Conservation (phyloP, 164 flowering plant genomes). For the Euptelea pleiosperma region DNA sequence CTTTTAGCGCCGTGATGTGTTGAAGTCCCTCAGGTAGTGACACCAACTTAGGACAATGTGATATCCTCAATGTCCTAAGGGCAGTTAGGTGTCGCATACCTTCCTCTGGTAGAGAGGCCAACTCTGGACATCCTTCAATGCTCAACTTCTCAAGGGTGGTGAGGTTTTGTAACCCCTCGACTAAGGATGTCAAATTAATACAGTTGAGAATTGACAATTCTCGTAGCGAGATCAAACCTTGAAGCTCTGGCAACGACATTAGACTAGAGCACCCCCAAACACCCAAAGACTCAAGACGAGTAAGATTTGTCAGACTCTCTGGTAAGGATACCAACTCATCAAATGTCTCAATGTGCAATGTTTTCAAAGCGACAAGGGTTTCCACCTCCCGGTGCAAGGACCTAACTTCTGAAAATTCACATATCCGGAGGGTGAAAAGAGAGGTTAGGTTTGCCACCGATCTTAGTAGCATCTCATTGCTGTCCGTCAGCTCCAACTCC, state of each 20-base stretch:
- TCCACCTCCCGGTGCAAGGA: neutral
- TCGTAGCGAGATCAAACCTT: too few relatives aligned
- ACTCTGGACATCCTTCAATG: neutral
- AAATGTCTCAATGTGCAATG: neutral
- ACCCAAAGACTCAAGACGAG: too few relatives aligned
- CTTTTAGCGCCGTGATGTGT: neutral
- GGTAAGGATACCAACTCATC: neutral
- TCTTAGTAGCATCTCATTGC: neutral
- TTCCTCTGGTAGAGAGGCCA: neutral
- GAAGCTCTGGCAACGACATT: too few relatives aligned
- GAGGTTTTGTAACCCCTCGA: neutral
- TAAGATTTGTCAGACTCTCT: too few relatives aligned
- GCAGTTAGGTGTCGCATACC: neutral
- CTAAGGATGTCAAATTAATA: too few relatives aligned
- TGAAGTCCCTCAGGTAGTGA: neutral
- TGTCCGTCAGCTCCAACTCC: constrained; percentile 12
- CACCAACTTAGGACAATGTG: neutral
- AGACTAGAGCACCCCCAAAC: too few relatives aligned
- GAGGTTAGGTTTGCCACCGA: neutral
- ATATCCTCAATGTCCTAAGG: neutral
- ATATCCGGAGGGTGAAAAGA: neutral
- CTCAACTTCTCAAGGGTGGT: neutral
- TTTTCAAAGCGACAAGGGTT: neutral
- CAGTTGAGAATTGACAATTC: too few relatives aligned
- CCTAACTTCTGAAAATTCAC: neutral